These are phyloP conservation scores for Cordyceps cicadae DNA, from an alignment of 2,329 filamentous ascomycete genomes.

Conservation along the genomic window DNA sequence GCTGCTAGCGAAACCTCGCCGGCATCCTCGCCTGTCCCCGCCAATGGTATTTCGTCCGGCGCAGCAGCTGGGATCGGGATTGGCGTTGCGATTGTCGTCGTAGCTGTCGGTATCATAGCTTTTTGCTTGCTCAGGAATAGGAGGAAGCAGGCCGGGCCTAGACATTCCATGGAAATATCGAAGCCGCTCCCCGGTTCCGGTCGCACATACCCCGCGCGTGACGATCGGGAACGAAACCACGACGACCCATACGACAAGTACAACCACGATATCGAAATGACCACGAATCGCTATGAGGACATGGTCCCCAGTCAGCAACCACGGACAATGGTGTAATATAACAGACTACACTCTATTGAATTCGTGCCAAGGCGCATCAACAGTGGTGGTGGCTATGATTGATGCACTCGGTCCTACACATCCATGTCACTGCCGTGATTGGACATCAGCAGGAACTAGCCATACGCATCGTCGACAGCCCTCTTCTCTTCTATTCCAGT, in stretches of 20 bases:
- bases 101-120: conserved; percentile 31
- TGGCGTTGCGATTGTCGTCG: conserved; percentile 34
- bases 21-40: conserved; percentile 6
- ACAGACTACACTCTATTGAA: not conserved
- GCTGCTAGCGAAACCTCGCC: conserved; percentile 6
- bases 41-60: conserved; percentile 30
- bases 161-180: conserved; percentile 37
- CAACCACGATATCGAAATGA: conserved; percentile 39
- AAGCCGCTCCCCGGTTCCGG: conserved; percentile 42
- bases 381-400: not conserved
- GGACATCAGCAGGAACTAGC: not conserved
- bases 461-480: not conserved
- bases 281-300: conserved; percentile 48
- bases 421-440: not conserved
- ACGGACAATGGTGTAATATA: conserved; percentile 30
- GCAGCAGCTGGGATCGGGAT: conserved; percentile 43
- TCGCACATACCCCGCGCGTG: conserved; percentile 27
- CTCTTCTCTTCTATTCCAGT: not conserved
- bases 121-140: conserved; percentile 29
- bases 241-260: conserved; percentile 27
- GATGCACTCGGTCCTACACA: not conserved
- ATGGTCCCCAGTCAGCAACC: conserved; percentile 46
- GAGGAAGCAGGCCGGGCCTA: conserved; percentile 16
- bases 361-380: not conserved
- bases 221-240: conserved; percentile 16